These are phyloP conservation scores for Magnolia changhungtana DNA, from an alignment of 164 flowering plant genomes.

Conservation along the genomic window DNA sequence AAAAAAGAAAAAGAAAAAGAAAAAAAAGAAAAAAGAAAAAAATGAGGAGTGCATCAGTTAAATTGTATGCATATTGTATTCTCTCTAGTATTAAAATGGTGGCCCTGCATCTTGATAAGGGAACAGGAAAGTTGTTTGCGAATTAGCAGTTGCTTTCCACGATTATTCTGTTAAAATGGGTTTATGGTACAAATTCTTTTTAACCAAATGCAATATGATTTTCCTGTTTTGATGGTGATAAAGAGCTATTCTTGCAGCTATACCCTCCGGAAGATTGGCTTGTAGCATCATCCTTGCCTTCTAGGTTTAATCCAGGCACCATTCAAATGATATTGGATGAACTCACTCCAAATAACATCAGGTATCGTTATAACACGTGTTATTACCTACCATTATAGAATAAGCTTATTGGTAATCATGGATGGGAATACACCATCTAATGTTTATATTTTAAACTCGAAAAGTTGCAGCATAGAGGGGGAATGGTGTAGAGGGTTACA, in stretches of 20 bases:
- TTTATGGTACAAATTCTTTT: background rate
- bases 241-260: conserved; percentile 36
- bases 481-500: too few relatives aligned
- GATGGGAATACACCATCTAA: too few relatives aligned
- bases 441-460: too few relatives aligned
- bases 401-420: too few relatives aligned
- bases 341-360: conserved; percentile 58
- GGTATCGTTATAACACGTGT: conserved; percentile 34
- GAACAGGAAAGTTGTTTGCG: background rate
- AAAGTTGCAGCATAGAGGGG: too few relatives aligned
- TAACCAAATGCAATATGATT: background rate
- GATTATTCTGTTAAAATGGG: background rate
- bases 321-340: conserved; percentile 57
- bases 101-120: background rate
- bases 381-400: too few relatives aligned
- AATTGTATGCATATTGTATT: too few relatives aligned
- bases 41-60: too few relatives aligned
- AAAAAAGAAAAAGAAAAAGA: too few relatives aligned
- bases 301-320: conserved; percentile 46
- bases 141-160: background rate
- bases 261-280: conserved; percentile 95
- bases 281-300: conserved; percentile 77
- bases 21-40: too few relatives aligned
- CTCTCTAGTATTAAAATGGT: too few relatives aligned
- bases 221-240: background rate